A percentile compares a stretch with the other conserved stretches of the same genome.
These are phyloP conservation scores for Penicillium pulvis DNA, from an alignment of 495 filamentous ascomycete species.

Conservation along the genomic window DNA sequence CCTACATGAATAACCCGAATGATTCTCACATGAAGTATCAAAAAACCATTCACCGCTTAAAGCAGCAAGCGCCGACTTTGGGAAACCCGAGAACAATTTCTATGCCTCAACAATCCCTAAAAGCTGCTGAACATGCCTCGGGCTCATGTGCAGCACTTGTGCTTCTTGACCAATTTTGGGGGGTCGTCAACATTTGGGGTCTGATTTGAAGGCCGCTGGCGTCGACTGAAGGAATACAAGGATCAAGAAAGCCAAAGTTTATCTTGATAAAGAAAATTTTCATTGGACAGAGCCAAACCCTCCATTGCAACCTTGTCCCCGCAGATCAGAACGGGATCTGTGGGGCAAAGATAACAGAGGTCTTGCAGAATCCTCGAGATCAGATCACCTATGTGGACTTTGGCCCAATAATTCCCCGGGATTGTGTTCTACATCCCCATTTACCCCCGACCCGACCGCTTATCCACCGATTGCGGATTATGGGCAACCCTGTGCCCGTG, in stretches of 20 bases:
- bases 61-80: background rate
- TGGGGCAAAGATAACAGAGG: background rate
- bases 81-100: background rate
- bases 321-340: background rate
- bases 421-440: slow-evolving; percentile 1
- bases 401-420: background rate
- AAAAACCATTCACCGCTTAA: background rate
- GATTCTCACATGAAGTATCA: background rate
- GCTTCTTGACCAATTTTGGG: background rate
- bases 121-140: background rate
- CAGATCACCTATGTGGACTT: background rate
- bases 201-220: too few species aligned
- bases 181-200: background rate
- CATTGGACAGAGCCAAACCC: background rate
- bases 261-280: background rate
- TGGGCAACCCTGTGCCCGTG: slow-evolving; percentile 32
- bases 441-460: slow-evolving; percentile 11
- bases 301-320: background rate
- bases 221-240: too few species aligned
- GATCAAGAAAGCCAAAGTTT: background rate
- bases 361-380: background rate
- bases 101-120: background rate
- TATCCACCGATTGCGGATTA: slow-evolving; percentile 25
- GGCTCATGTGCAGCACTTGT: background rate
- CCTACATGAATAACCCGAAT: background rate